Percentiles rank a stretch among this genome's conserved stretches.
Conservation (phyloP, 2,329 filamentous ascomycete genomes). For the Cladosporium sp. region DNA sequence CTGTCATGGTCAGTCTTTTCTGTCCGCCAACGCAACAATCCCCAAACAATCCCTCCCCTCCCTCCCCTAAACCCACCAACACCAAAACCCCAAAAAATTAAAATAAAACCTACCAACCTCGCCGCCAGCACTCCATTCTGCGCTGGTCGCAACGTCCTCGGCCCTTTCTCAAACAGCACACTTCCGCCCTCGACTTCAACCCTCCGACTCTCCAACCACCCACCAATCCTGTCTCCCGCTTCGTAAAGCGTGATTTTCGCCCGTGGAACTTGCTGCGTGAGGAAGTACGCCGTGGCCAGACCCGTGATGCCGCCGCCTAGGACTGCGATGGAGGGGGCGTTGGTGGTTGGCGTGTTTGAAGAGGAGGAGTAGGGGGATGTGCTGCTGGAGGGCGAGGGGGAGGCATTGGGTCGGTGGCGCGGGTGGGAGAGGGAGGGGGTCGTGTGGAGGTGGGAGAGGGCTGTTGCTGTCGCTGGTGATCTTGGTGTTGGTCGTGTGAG, state of each 20-base stretch:
- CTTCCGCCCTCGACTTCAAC: slow-evolving; percentile 48
- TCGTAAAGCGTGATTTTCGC: slow-evolving; percentile 81
- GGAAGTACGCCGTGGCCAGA: slow-evolving; percentile 71
- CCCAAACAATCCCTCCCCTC: slow-evolving; percentile 39
- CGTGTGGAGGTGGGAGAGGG: no score
- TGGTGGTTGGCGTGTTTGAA: not conserved
- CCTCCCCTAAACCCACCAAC: slow-evolving; percentile 12
- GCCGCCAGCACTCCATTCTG: slow-evolving; percentile 62
- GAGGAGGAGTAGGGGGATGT: no score
- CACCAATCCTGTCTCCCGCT: slow-evolving; percentile 63
- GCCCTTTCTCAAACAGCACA: slow-evolving; percentile 78
- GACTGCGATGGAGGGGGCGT: slow-evolving; percentile 53
- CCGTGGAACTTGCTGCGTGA: slow-evolving; percentile 63
- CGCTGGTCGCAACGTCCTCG: slow-evolving; percentile 66
- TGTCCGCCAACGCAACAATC: no score
- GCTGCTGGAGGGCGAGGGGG: no score
- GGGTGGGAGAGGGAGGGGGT: not conserved
- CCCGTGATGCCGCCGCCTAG: slow-evolving; percentile 82
- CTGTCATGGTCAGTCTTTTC: no score
- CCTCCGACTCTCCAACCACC: slow-evolving; percentile 72
- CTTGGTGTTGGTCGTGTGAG: not conserved
- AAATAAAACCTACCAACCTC: slow-evolving; percentile 59
- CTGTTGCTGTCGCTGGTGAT: slow-evolving; percentile 8
- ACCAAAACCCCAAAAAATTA: not conserved
- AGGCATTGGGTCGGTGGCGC: no score